A percentile compares a stretch with the other conserved stretches of the same genome.
These are phyloP conservation scores for Penicillium argentinense DNA, from an alignment of 495 filamentous ascomycete species.

Conservation along the genomic window DNA sequence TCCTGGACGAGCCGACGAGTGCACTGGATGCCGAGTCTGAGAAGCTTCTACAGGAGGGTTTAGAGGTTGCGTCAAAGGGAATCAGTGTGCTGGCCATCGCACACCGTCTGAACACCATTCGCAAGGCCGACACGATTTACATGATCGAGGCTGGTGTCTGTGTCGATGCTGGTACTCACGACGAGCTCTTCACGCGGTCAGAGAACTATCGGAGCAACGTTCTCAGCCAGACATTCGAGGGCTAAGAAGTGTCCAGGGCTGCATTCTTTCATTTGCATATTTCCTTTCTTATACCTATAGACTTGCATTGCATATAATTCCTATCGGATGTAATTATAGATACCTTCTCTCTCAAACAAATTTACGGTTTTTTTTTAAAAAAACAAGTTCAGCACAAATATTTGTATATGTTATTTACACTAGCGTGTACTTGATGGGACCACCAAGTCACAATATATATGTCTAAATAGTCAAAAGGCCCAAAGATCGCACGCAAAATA, in stretches of 20 bases:
- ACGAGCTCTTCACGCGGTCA: conserved; percentile 58
- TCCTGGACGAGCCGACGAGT: conserved; percentile 79
- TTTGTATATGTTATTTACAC: neutral
- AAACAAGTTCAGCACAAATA: neutral
- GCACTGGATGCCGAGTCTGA: conserved; percentile 73
- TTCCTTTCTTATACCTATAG: conserved; percentile 7
- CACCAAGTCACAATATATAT: neutral
- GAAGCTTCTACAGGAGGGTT: conserved; percentile 67
- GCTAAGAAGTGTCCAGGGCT: neutral
- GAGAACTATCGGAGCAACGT: conserved; percentile 61
- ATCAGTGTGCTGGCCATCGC: conserved; percentile 78
- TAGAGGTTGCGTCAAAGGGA: conserved; percentile 63
- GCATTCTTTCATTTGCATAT: conserved; percentile 1
- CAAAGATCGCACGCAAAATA: no score
- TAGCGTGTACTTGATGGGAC: neutral
- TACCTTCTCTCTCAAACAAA: neutral
- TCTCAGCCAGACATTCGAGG: conserved; percentile 34
- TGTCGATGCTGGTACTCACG: conserved; percentile 67
- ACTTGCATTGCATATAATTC: conserved; percentile 18
- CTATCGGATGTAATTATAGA: neutral
- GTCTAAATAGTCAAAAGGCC: no score
- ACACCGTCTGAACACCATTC: conserved; percentile 72
- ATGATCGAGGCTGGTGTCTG: conserved; percentile 67
- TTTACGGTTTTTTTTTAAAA: neutral
- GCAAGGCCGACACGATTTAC: conserved; percentile 72